Percentiles rank a stretch among this genome's conserved stretches.
Conservation (phyloP, 192 early-diverging fungal genomes). For the Linnemannia schmuckeri region DNA sequence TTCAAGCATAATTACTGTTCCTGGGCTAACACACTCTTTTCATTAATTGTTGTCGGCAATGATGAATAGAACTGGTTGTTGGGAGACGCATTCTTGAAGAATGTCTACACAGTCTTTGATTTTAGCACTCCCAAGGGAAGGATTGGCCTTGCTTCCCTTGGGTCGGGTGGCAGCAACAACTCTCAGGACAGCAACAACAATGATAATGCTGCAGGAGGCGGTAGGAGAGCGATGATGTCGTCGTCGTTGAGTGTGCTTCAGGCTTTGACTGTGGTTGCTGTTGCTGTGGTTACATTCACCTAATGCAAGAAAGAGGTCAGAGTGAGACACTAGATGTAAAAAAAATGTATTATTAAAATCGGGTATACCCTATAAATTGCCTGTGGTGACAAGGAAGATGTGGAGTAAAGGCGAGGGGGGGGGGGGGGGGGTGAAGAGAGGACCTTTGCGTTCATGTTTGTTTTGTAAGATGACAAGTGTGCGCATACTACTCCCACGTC, state of each 20-base stretch:
- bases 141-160: slow-evolving; percentile 61
- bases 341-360: no score
- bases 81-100: slow-evolving; percentile 65
- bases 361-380: no score
- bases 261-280: slow-evolving; percentile 3
- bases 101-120: slow-evolving; percentile 66
- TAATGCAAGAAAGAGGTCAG: no score
- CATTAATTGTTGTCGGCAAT: background rate
- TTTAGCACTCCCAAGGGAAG: slow-evolving; percentile 51
- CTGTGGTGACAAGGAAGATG: no score
- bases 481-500: no score
- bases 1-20: no score
- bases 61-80: slow-evolving; percentile 52
- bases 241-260: background rate
- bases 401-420: no score
- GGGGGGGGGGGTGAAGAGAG: no score
- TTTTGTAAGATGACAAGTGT: no score
- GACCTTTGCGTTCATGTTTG: no score
- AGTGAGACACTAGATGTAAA: no score
- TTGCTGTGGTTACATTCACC: background rate
- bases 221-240: background rate
- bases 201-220: background rate
- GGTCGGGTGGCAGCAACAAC: background rate
- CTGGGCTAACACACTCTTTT: background rate
- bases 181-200: background rate